Base-by-base conservation (phyloP, 2,329 filamentous ascomycete genomes). In the Emericellopsis atlantica region DNA sequence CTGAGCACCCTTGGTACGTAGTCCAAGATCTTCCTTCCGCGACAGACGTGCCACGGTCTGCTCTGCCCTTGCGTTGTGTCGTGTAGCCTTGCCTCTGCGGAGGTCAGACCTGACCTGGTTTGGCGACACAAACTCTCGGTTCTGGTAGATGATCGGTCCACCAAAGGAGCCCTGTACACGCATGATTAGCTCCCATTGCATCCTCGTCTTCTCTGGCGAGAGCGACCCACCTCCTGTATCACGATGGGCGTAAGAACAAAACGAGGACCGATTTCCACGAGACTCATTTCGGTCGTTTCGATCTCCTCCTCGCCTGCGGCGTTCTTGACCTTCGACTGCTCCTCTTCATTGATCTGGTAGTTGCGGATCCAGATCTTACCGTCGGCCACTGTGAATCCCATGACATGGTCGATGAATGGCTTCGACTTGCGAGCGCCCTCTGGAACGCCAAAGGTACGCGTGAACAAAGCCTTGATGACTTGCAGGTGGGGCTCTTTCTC, bases 141-240 rank as follows among this genome's bases (percentile, higher is more conserved):
- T 96, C 70, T 96, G 87, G 65, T 94, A 98, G 55, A 98, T 93
- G 48, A 96, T 87, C 4, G 92, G 90, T 0, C 92, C 92, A 41
- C 90, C 90, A 52, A 98, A 96, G 45, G 84, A 89, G 35, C 87
- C 88, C 59, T 29, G 3, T 29, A 29, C 26, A 29, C 8, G 12
- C 12, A 12, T 29, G 26, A 12, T 29, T 98, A 29, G 26, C 26
- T 29, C 9, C 26, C 12, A 12, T 21, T 21, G 18, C 18, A 29
- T 9, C 6, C 26, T 7, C 26, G 8, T 29, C 4, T 12, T 3
- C 26, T 12, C 8, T 29, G 26, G 6, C 26, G 8, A 12, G 9
- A 4, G 26, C 26, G 12, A 9, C 6, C 6, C 26, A 29, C 26
- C 26, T 39, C 92, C 51, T 94, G 79, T 49, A 96, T 95, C 43